Percentiles rank a stretch among this genome's conserved stretches.
phyloP scores from a whole-genome alignment of 164 flowering plant genomes.

The Echeveria elegans region DNA sequence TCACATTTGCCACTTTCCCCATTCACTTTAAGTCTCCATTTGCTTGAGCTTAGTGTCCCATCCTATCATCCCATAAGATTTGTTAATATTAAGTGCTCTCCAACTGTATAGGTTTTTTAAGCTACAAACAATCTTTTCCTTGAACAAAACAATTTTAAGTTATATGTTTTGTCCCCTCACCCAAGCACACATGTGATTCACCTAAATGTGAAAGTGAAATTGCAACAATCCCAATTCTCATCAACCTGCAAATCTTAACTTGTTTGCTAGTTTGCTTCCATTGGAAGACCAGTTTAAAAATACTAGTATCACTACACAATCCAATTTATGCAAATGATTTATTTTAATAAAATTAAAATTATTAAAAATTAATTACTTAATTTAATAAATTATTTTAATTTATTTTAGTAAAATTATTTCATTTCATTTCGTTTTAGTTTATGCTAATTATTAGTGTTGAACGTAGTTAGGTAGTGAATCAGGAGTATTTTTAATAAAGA shows the following conservation, averaged over 20 bases:
- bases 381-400: too few relatives aligned
- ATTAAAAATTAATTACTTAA: too few relatives aligned
- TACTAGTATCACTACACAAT: background rate
- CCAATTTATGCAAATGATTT: background rate
- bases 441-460: too few relatives aligned
- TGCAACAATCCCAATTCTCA: background rate
- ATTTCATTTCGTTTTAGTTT: too few relatives aligned
- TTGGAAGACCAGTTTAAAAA: background rate
- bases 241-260: background rate
- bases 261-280: background rate
- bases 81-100: background rate
- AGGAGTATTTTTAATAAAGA: too few relatives aligned
- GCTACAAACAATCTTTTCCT: background rate
- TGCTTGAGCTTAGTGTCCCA: conserved; percentile 6
- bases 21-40: background rate
- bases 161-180: background rate
- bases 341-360: too few relatives aligned
- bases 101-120: background rate
- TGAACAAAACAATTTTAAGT: background rate
- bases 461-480: too few relatives aligned
- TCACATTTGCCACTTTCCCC: background rate
- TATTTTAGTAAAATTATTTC: too few relatives aligned
- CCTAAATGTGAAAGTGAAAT: background rate
- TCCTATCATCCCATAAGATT: background rate
- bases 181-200: background rate